A percentile compares a stretch with the other conserved stretches of the same genome.
These are phyloP conservation scores for Gossypium lobatum DNA, from an alignment of 441 rosid species.

Conservation along the genomic window DNA sequence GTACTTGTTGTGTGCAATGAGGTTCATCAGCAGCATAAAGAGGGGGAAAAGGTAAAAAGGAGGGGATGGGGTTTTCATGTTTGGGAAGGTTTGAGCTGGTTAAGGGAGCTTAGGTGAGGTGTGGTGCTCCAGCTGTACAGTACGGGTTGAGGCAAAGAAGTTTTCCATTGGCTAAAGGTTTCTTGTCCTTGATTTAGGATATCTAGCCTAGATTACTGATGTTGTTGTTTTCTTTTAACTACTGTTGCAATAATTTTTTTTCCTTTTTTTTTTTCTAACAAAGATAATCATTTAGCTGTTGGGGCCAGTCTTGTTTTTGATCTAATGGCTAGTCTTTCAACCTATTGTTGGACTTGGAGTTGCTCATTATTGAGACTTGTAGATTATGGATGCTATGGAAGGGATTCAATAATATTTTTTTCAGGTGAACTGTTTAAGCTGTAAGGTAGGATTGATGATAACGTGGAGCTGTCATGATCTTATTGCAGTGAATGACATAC, in stretches of 20 bases:
- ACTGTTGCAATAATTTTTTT: slow-evolving; percentile 15
- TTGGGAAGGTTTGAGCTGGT: slow-evolving; percentile 12
- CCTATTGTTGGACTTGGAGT: neutral
- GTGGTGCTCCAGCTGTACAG: slow-evolving; percentile 34
- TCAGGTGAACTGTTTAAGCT: slow-evolving; percentile 6
- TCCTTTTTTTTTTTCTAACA: neutral
- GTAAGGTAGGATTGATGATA: neutral
- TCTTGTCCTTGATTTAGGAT: slow-evolving; percentile 25
- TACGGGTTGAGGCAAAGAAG: slow-evolving; percentile 24
- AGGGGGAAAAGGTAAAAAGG: neutral
- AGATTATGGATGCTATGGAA: neutral
- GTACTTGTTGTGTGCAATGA: slow-evolving; percentile 17
- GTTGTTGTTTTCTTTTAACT: slow-evolving; percentile 14
- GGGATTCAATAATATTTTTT: neutral
- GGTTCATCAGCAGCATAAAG: slow-evolving; percentile 1
- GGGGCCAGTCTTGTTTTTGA: slow-evolving; percentile 4
- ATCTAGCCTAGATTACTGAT: slow-evolving; percentile 24
- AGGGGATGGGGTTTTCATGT: slow-evolving; percentile 20
- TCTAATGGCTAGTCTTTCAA: neutral
- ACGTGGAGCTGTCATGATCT: neutral
- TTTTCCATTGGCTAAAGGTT: slow-evolving; percentile 10
- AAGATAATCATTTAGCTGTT: slow-evolving; percentile 20
- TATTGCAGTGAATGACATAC: neutral
- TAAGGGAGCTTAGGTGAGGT: slow-evolving; percentile 10
- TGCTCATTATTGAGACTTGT: neutral